Evolutionary conservation across 78 protist genomes (phyloP), one percentile per base, ranked within the genome.

Genomic region (Dictyostelium firmibasis): DNA sequence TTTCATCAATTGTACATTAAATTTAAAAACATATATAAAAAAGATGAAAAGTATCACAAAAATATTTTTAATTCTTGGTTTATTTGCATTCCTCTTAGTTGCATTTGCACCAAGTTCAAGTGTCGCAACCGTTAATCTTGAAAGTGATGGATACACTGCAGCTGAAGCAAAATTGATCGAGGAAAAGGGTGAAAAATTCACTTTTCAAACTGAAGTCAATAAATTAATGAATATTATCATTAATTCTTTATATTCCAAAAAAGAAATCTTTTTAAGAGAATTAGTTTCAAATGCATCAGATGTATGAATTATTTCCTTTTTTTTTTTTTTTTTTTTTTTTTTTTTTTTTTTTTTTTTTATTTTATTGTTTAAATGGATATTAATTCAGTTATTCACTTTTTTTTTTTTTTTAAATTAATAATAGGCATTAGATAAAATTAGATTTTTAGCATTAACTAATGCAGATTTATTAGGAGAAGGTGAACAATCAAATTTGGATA

Each of bases 181-280:
- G 43, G 79, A 67, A 67, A 60, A 70, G 16, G 77, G 60, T 44
- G 95, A 92, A 67, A 53, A 64, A 20, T 69, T 67, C 50, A 82
- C 72, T 31, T 98, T 98, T 97, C 99, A 99, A 97, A 99, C 99
- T 14, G 99, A 99, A 81, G 98, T 99, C 47, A 95, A 92, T 83
- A 96, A 92, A 96, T 81, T 99, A 44, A 95, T 99, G 98, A 96
- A 95, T 57, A 96, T 99, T 69, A 99, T 99, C 97, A 99, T 99
- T 98, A 98, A 99, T 98, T 93, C 99, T 2, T 96, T 99, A 79
- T 99, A 99, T 98, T 92, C 98, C 69, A 98, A 99, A 96, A 98
- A 97, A 92, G 99, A 99, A 87, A 97, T 99, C 84, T 99, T 99
- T 98, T 94, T 99, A 25, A 98, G 99, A 29, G 99, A 99, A 96